A percentile compares a stretch with the other conserved stretches of the same genome.
phyloP scores from a whole-genome alignment of 2,329 filamentous ascomycete genomes.

The Diaporthe velutina region DNA sequence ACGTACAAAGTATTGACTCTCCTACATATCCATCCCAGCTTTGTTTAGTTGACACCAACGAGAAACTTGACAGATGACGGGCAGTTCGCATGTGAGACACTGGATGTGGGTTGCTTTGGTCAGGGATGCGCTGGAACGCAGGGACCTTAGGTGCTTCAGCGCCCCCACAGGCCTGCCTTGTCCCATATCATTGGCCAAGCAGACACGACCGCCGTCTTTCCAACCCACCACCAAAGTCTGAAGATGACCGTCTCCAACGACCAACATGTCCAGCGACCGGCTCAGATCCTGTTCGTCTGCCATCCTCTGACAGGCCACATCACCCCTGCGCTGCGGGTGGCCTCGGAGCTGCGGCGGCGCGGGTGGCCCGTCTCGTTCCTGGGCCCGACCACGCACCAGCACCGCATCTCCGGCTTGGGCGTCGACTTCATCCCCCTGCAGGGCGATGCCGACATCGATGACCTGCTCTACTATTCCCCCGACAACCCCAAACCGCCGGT shows the following conservation, averaged over 20 bases:
- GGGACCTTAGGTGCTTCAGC: neutral
- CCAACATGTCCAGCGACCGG: constrained; percentile 20
- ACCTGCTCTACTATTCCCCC: constrained; percentile 47
- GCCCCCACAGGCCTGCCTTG: neutral
- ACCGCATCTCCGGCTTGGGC: constrained; percentile 50
- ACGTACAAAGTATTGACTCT: too few relatives aligned
- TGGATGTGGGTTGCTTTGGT: neutral
- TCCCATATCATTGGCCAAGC: neutral
- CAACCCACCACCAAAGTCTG: neutral
- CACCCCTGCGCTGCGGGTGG: constrained; percentile 51
- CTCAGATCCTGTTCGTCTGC: constrained; percentile 49
- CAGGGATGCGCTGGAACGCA: neutral
- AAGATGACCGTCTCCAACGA: constrained; percentile 2
- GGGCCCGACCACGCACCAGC: constrained; percentile 50
- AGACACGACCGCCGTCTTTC: neutral
- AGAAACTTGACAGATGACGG: neutral
- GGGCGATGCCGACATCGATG: constrained; percentile 51
- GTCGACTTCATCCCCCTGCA: constrained; percentile 50
- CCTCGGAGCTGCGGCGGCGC: constrained; percentile 46
- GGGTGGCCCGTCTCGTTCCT: constrained; percentile 52
- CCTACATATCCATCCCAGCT: too few relatives aligned
- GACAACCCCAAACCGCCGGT: constrained; percentile 42
- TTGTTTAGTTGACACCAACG: neutral
- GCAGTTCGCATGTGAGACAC: neutral
- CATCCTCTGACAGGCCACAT: constrained; percentile 54